Evolutionary conservation across 2,329 filamentous ascomycete species (phyloP).

Genomic region (Coleophoma cylindrospora): DNA sequence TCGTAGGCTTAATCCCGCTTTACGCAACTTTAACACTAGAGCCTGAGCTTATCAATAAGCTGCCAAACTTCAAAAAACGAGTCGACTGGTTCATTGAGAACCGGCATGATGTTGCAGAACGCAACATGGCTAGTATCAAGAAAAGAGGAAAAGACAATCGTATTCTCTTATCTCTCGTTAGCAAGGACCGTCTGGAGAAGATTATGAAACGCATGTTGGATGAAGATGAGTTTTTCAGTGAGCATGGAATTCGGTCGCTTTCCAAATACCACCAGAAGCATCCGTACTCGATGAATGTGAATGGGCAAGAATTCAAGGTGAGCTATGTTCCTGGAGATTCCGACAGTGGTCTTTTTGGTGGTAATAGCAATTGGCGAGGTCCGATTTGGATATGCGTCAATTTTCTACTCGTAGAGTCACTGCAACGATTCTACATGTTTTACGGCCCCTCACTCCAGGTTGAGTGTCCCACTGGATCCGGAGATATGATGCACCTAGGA

Average conservation of each 20-base stretch:
- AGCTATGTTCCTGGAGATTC: conserved; percentile 93
- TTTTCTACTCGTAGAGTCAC: conserved; percentile 86
- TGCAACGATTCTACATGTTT: conserved; percentile 95
- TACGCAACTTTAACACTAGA: conserved; percentile 91
- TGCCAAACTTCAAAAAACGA: conserved; percentile 89
- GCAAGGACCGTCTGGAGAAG: conserved; percentile 84
- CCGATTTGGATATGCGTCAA: conserved; percentile 97
- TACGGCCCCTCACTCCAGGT: conserved; percentile 86
- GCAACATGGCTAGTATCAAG: conserved; percentile 91
- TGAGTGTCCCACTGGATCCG: conserved; percentile 89
- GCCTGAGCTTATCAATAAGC: conserved; percentile 85
- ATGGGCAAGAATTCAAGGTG: conserved; percentile 83
- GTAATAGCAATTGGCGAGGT: conserved; percentile 96
- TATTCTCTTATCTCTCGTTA: conserved; percentile 83
- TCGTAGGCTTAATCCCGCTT: conserved; percentile 89
- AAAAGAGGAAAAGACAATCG: conserved; percentile 87
- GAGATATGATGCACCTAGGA: conserved; percentile 91
- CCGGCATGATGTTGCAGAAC: conserved; percentile 77
- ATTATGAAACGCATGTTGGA: conserved; percentile 91
- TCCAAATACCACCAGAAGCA: conserved; percentile 88
- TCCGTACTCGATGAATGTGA: conserved; percentile 93
- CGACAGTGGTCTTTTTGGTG: conserved; percentile 89
- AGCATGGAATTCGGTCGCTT: conserved; percentile 85
- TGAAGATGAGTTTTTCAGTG: conserved; percentile 86
- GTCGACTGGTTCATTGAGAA: conserved; percentile 94